Percentiles rank a stretch among this genome's conserved stretches.
Evolutionary conservation across 768 basidiomycete species (phyloP).

Genomic region (Lenzites betulinus): DNA sequence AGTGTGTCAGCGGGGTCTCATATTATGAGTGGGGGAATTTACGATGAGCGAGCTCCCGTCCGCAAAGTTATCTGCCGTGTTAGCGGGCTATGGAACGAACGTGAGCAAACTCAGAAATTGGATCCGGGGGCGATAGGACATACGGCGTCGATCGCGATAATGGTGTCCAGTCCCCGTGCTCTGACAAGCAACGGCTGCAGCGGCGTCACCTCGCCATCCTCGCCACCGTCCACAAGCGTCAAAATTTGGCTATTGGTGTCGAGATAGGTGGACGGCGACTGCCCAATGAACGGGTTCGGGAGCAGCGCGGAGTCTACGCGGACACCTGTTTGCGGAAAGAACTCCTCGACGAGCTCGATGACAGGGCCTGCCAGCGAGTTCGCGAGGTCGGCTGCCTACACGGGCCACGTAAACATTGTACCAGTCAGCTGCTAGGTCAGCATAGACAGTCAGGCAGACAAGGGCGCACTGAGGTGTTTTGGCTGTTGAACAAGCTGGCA

Average conservation of each 20-base stretch:
- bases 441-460: too few relatives aligned
- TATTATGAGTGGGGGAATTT: slow-evolving; percentile 17
- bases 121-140: not conserved
- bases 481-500: slow-evolving; percentile 65
- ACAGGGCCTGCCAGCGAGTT: slow-evolving; percentile 39
- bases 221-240: slow-evolving; percentile 70
- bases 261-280: slow-evolving; percentile 50
- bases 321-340: slow-evolving; percentile 9
- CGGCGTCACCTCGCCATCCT: slow-evolving; percentile 72
- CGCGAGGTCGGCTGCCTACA: slow-evolving; percentile 35
- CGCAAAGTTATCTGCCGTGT: slow-evolving; percentile 55
- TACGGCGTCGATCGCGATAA: slow-evolving; percentile 70
- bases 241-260: slow-evolving; percentile 56
- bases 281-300: slow-evolving; percentile 50
- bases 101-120: too few relatives aligned
- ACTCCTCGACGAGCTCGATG: slow-evolving; percentile 44
- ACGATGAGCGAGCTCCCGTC: slow-evolving; percentile 53
- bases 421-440: too few relatives aligned
- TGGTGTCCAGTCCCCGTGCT: slow-evolving; percentile 67
- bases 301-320: slow-evolving; percentile 21
- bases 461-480: slow-evolving; percentile 27
- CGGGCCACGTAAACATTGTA: too few relatives aligned
- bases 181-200: slow-evolving; percentile 71
- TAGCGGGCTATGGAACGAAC: slow-evolving; percentile 41
- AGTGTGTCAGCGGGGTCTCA: not conserved